Base-by-base conservation (phyloP, 352 stramenopile genomes). In the Phytopythium cucurbitacearum region DNA sequence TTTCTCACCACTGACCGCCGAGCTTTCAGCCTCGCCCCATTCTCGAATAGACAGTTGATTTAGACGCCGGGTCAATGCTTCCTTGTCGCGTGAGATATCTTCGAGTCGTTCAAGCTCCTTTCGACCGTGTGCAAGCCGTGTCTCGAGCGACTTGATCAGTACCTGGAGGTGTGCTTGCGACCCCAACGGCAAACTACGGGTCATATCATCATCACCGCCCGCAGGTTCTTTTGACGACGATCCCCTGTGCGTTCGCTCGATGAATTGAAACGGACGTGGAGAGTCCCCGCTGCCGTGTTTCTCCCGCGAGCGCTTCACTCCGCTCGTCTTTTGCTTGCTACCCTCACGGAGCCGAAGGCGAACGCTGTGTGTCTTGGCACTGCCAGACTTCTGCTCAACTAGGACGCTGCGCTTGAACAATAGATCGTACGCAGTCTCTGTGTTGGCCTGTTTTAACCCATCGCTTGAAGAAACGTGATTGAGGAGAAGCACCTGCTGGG, bases 161-260 rank as follows among this genome's bases (percentile, higher is more conserved):
- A 69, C 67, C 1, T 16, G 39, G n/a, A 91, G 64, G n/a, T 89
- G 80, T 8, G 58, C 62, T 16, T 57, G 48, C 4, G 61, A 71
- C 40, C 21, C 21, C 21, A 28, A 2, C 21, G 52, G 32, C 51
- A 39, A 53, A 44, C 41, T 3, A 32, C 52, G 48, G 32, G 43
- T 47, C 28, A 36, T 15, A 3, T 56, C 47, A 11, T 9, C 13
- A 0, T 47, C 55, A 57, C 49, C 21, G 11, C 16, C 35, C 5
- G 44, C 13, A 21, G 11, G 15, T 28, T 51, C 47, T 33, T 65
- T 13, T 50, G 48, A 28, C 44, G 57, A 67, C n/a, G 66, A 71
- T 16, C 56, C 53, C 15, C 63, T 76, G 40, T 73, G 68, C 7
- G 80, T 80, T n/a, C 74, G 80, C 52, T 90, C 75, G 50, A 90